Conservation (phyloP, 2,329 filamentous ascomycete species). For the Fusarium decemcellulare region DNA sequence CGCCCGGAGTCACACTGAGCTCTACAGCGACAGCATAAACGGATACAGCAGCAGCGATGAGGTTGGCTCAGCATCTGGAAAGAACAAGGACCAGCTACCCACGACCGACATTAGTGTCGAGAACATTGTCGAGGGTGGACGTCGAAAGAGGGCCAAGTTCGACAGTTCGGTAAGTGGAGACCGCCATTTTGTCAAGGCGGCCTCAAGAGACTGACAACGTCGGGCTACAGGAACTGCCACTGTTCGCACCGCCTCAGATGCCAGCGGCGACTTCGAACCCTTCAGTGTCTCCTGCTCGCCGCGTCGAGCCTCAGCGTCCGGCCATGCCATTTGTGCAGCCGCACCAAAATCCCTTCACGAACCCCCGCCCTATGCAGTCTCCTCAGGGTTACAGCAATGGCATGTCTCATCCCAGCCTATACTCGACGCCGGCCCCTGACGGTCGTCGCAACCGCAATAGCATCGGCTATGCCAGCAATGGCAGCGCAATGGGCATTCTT, state of each 20-base stretch:
- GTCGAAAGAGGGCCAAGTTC: conserved; percentile 93
- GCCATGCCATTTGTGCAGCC: conserved; percentile 82
- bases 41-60: conserved; percentile 92
- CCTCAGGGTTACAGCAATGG: conserved; percentile 80
- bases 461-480: conserved; percentile 66
- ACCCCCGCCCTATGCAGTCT: conserved; percentile 83
- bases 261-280: conserved; percentile 95
- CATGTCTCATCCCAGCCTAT: conserved; percentile 65
- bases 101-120: conserved; percentile 98
- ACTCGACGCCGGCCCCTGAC: conserved; percentile 74
- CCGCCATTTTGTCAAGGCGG: conserved; percentile 40
- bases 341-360: conserved; percentile 84
- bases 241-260: conserved; percentile 95
- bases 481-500: conserved; percentile 70
- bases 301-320: conserved; percentile 79
- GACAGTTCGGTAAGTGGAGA: conserved; percentile 90
- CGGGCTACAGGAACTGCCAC: conserved; percentile 83
- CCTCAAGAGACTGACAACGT: conserved; percentile 48
- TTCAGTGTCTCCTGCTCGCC: conserved; percentile 93
- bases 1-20: conserved; percentile 68
- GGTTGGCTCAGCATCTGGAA: conserved; percentile 79
- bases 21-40: conserved; percentile 74
- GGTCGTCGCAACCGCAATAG: conserved; percentile 77
- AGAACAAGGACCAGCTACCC: conserved; percentile 87
- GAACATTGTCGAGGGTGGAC: conserved; percentile 97